Conservation (phyloP, 768 basidiomycete genomes). For the Rhodotorula taiwanensis region DNA sequence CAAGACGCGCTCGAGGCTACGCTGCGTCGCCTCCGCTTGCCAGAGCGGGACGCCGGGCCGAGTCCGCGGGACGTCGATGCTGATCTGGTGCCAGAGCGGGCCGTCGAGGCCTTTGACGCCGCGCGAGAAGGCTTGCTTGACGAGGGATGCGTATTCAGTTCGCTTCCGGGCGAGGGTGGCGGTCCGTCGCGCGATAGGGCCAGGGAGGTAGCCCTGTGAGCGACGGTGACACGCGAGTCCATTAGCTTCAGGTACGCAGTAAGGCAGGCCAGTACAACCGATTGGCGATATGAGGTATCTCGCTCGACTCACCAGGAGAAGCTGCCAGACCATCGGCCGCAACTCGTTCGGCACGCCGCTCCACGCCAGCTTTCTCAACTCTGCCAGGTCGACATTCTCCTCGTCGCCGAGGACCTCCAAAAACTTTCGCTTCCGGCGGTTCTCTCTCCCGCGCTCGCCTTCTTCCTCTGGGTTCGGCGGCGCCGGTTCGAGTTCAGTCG, state of each 20-base stretch:
- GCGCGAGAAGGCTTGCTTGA: constrained; percentile 78
- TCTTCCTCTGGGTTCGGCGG: constrained; percentile 11
- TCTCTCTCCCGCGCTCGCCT: constrained; percentile 24
- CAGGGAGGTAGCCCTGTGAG: constrained; percentile 78
- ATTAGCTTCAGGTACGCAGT: too few relatives aligned
- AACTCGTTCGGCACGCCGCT: constrained; percentile 82
- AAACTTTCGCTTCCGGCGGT: constrained; percentile 53
- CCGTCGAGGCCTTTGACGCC: constrained; percentile 82
- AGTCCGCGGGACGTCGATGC: constrained; percentile 94
- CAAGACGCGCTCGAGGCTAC: constrained; percentile 86
- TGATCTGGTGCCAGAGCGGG: constrained; percentile 99
- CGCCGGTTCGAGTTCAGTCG: constrained; percentile 15
- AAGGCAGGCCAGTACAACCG: background rate
- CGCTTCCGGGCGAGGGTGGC: constrained; percentile 80
- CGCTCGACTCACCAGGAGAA: constrained; percentile 66
- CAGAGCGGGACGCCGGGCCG: constrained; percentile 83
- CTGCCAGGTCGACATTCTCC: constrained; percentile 76
- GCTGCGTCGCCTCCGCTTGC: constrained; percentile 82
- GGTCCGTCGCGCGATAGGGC: constrained; percentile 66
- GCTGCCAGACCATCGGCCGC: constrained; percentile 86
- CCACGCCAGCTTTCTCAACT: constrained; percentile 88
- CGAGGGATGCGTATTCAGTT: constrained; percentile 81
- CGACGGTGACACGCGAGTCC: background rate
- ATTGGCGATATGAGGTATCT: too few relatives aligned
- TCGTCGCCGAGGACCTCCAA: constrained; percentile 61